Base-by-base conservation (phyloP, 2,329 filamentous ascomycete genomes). In the Microascus cirrosus region DNA sequence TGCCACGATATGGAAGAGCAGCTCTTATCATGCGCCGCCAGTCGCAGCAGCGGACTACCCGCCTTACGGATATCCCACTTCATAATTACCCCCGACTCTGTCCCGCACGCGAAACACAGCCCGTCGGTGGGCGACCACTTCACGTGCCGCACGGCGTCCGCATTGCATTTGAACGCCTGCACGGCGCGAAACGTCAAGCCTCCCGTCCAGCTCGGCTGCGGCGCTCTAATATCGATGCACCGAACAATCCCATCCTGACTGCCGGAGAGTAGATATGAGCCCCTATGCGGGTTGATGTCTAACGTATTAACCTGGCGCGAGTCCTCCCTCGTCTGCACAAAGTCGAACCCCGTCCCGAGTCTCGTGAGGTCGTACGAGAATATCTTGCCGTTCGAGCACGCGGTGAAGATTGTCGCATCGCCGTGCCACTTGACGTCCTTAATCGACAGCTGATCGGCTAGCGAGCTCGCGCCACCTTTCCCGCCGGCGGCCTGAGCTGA, bases 1-100 rank as follows among this genome's bases (percentile, higher is more conserved):
- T 88, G 85, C 85, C 85, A 88, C 2, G 81, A 77, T 51, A 86
- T 80, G 0, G 81, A 76, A 2, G 79, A 74, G 63, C 81, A 83
- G 0, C 79, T 74, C 61, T 79, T 82, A 59, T 84, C 80, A 64
- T 86, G 83, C 0, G 80, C 83, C 34, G 81, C 80, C 63, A 86
- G 80, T 62, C 80, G 77, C 54, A 86, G 65, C 13, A 84, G 63
- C 1, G 83, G 83, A 11, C 75, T 73, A 18, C 67, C 69, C 6
- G 76, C 63, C 63, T 81, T 82, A 7, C 82, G 75, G 4, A 84
- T 75, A 66, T 86, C 83, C 82, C 83, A 86, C 64, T 85, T 85
- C 61, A 84, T 69, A 13, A 86, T 74, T 15, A 79, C 76, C 12
- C 83, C 83, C 42, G 79, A 77, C 60, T 86, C 83, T 0, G 83